Conservation (phyloP, 257 asterid genomes). For the Verbascum thapsus region DNA sequence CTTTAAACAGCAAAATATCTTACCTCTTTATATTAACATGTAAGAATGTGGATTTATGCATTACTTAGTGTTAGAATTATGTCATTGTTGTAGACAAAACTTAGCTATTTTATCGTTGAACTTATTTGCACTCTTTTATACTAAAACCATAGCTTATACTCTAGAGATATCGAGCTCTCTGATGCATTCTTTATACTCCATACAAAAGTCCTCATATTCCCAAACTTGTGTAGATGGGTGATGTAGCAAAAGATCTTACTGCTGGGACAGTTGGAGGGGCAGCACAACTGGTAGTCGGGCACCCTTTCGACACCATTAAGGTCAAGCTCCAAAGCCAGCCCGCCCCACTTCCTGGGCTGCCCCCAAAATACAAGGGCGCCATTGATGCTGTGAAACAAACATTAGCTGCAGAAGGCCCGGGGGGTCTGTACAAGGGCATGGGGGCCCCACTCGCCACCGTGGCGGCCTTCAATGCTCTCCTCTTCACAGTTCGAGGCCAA, state of each 20-base stretch:
- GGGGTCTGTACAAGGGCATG: slow-evolving; percentile 94
- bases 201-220: not conserved
- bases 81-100: no score
- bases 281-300: slow-evolving; percentile 80
- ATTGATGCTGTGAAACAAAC: slow-evolving; percentile 93
- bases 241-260: slow-evolving; percentile 62
- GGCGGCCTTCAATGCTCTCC: slow-evolving; percentile 84
- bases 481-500: slow-evolving; percentile 81
- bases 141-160: no score
- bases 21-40: no score
- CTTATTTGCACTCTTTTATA: no score
- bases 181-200: no score
- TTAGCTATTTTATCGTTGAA: no score
- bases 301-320: slow-evolving; percentile 95
- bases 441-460: slow-evolving; percentile 97
- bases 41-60: no score
- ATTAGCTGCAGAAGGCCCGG: slow-evolving; percentile 85
- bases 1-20: no score
- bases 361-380: slow-evolving; percentile 76
- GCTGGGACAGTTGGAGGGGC: slow-evolving; percentile 93
- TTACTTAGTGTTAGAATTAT: no score
- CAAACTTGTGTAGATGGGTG: slow-evolving; percentile 69
- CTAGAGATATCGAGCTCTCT: no score
- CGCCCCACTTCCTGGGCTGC: slow-evolving; percentile 79
- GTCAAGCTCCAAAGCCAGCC: slow-evolving; percentile 99